Evolutionary conservation across 2,329 filamentous ascomycete genomes (phyloP).

Genomic region (Aspergillus sp.): DNA sequence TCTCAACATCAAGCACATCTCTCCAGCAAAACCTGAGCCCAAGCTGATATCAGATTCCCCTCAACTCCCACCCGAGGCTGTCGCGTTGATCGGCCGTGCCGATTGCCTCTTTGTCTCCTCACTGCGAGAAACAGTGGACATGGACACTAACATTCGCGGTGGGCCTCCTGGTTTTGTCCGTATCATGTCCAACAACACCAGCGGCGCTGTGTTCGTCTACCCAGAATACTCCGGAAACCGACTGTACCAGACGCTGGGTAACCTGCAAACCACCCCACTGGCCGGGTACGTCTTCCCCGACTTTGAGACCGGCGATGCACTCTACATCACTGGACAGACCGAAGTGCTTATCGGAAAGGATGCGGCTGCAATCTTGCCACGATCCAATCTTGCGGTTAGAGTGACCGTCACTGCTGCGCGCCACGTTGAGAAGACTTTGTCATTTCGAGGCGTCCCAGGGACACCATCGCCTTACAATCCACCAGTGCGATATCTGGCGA

Average conservation of each 20-base stretch:
- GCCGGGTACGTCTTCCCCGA: constrained; percentile 73
- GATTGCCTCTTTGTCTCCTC: constrained; percentile 80
- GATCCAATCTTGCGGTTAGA: constrained; percentile 70
- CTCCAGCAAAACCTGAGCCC: constrained; percentile 55
- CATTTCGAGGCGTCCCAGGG: constrained; percentile 62
- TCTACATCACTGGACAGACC: constrained; percentile 71
- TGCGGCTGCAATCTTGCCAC: constrained; percentile 63
- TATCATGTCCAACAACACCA: constrained; percentile 56
- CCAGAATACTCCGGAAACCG: constrained; percentile 85
- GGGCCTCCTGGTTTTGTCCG: constrained; percentile 73
- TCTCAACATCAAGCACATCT: constrained; percentile 69
- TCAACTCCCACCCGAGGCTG: constrained; percentile 53
- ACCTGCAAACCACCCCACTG: constrained; percentile 64
- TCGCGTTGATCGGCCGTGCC: constrained; percentile 60
- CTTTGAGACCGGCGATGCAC: constrained; percentile 68
- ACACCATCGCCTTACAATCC: constrained; percentile 79
- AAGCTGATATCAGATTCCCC: constrained; percentile 48
- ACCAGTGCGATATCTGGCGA: constrained; percentile 61
- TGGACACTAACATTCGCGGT: constrained; percentile 84
- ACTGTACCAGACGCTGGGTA: constrained; percentile 80
- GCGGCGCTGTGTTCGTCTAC: constrained; percentile 60
- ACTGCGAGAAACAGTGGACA: constrained; percentile 59
- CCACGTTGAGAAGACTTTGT: constrained; percentile 64
- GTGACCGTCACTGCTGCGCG: constrained; percentile 61
- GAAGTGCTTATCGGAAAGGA: constrained; percentile 64